These are phyloP conservation scores for Quercus alba DNA, from an alignment of 306 rosid genomes.

Conservation along the genomic window DNA sequence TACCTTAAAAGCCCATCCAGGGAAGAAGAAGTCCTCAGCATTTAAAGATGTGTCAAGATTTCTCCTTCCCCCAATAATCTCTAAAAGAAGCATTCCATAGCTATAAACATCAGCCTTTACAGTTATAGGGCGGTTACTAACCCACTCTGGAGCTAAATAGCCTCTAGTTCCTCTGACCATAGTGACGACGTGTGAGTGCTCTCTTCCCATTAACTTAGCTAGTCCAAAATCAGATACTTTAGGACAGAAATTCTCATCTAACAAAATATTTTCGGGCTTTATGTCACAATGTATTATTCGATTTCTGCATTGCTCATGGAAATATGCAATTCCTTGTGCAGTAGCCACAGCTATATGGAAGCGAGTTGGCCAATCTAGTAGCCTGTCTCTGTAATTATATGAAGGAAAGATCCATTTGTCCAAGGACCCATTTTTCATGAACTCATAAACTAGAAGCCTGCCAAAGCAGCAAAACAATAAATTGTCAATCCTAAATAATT, in stretches of 20 bases:
- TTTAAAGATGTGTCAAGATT: constrained; percentile 87
- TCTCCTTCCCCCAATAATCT: constrained; percentile 92
- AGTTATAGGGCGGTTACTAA: constrained; percentile 88
- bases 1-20: constrained; percentile 98
- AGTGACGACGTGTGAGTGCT: constrained; percentile 90
- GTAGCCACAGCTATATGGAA: constrained; percentile 61
- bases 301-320: constrained; percentile 89
- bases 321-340: constrained; percentile 92
- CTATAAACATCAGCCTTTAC: constrained; percentile 97
- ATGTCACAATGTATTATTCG: constrained; percentile 92
- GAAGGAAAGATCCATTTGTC: constrained; percentile 92
- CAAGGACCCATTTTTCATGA: constrained; percentile 87
- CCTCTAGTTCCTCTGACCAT: constrained; percentile 98
- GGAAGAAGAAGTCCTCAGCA: constrained; percentile 85
- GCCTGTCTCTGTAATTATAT: constrained; percentile 36
- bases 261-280: constrained; percentile 81
- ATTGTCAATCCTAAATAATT: constrained; percentile 3
- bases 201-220: constrained; percentile 94
- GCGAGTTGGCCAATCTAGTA: constrained; percentile 78
- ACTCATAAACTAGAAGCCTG: constrained; percentile 93
- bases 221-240: constrained; percentile 94
- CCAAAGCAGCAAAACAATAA: not conserved
- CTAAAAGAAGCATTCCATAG: constrained; percentile 91
- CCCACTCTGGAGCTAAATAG: constrained; percentile 96
- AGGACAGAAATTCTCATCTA: constrained; percentile 85